Base-by-base conservation (phyloP, 129 eudicot genomes). In the Artemisia tridentata region DNA sequence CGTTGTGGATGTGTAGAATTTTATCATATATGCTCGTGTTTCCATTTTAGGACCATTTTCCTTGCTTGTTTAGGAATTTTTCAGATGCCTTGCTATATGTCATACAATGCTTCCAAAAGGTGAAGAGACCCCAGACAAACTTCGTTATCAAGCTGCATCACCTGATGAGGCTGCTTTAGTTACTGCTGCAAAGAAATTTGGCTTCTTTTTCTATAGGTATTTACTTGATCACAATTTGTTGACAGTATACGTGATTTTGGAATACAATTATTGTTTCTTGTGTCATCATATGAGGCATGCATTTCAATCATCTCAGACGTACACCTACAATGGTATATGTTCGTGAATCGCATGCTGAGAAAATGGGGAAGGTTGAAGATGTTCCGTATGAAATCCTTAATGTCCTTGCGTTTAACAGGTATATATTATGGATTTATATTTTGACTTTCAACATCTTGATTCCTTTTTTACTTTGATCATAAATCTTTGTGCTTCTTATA, bases 71-170 rank as follows among this genome's bases (percentile, higher is more conserved):
- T 80, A 93, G 99, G 99, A 93, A 80, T 90, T 93, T 82, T 93
- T 93, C 79, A 93, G 97, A 78, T 93, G 97, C 88, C 97, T 93
- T 54, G 99, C 99, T 23, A 93, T 93, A 73, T 93, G 99, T 75
- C 99, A 93, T 61, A 90, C 97, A 67, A 97, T 93, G 78, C 99
- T 93, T 69, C 96, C 99, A 65, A 97, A 93, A 86, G 99, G 99
- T 72, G 97, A 93, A 21, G 99, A 93, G 79, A 65, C 97, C 51
- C 99, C 96, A 4, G 96, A 87, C 63, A 93, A 76, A 70, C 81
- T 93, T 68, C 81, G 68, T 65, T 93, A 93, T 86, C 98, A 93
- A 85, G 98, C 98, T 56, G 97, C 98, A 64, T 93, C 98, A 18
- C 98, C 98, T 27, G 97, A 93, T 75, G 99, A 93, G 75, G 86